These are phyloP conservation scores for Dictyostelium firmibasis DNA, from an alignment of 78 protist genomes.

Conservation along the genomic window DNA sequence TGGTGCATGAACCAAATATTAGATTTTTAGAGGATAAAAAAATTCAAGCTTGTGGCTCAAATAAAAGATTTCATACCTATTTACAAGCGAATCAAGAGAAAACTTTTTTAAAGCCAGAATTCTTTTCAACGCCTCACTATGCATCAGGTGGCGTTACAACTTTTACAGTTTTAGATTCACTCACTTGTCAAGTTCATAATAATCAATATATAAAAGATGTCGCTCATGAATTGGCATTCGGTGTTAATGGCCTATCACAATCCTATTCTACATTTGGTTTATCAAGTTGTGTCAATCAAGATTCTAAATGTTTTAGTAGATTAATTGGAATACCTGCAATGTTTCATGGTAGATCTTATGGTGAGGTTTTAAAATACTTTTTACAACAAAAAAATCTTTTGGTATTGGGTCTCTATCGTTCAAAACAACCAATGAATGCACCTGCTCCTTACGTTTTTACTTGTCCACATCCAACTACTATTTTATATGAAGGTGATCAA, in stretches of 20 bases:
- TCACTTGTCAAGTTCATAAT: constrained; percentile 39
- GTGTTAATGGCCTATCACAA: constrained; percentile 47
- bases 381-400: constrained; percentile 38
- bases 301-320: constrained; percentile 30
- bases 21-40: constrained; percentile 48
- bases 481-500: constrained; percentile 47
- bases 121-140: constrained; percentile 54
- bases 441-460: constrained; percentile 61
- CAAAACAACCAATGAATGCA: constrained; percentile 42
- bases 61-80: constrained; percentile 47
- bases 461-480: constrained; percentile 63
- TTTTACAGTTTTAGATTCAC: constrained; percentile 21
- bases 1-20: constrained; percentile 69
- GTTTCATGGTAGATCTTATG: constrained; percentile 54
- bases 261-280: constrained; percentile 29
- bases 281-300: not conserved
- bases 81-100: constrained; percentile 59
- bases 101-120: constrained; percentile 58
- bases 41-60: not conserved
- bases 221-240: constrained; percentile 43
- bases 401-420: constrained; percentile 46
- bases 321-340: constrained; percentile 18
- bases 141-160: constrained; percentile 42
- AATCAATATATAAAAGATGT: constrained; percentile 37
- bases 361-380: constrained; percentile 58